A percentile compares a stretch with the other conserved stretches of the same genome.
phyloP scores from a whole-genome alignment of 2,329 filamentous ascomycete species.

The Aspergillus novoparasiticus region DNA sequence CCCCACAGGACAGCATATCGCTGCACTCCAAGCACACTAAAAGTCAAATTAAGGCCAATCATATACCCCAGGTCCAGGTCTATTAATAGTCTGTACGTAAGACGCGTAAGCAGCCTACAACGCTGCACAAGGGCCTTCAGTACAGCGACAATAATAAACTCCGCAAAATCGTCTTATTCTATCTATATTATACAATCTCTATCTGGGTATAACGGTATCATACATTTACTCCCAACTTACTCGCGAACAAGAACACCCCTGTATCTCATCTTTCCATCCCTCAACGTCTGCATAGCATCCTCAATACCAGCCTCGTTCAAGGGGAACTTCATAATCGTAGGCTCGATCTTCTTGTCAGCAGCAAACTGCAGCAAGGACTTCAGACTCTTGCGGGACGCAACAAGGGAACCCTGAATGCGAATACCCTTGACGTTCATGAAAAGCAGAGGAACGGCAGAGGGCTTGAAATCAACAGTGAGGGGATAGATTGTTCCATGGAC shows the following conservation, averaged over 20 bases:
- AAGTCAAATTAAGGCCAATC: not conserved
- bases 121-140: too few species aligned
- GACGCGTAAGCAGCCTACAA: too few species aligned
- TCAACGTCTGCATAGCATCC: constrained; percentile 49
- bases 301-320: constrained; percentile 54
- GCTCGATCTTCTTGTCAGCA: constrained; percentile 60
- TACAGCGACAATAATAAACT: not conserved
- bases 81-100: too few species aligned
- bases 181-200: not conserved
- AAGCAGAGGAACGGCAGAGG: constrained; percentile 40
- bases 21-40: not conserved
- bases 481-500: constrained; percentile 31
- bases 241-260: constrained; percentile 45
- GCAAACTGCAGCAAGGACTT: constrained; percentile 69
- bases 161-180: not conserved
- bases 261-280: constrained; percentile 51
- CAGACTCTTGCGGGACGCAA: constrained; percentile 63
- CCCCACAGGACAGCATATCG: not conserved
- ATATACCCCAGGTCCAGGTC: not conserved
- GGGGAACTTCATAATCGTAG: constrained; percentile 65
- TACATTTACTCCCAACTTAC: not conserved
- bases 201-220: not conserved
- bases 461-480: constrained; percentile 24
- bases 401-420: constrained; percentile 64
- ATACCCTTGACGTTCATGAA: constrained; percentile 56